Base-by-base conservation (phyloP, 306 rosid species). In the Sechiopsis laciniata region DNA sequence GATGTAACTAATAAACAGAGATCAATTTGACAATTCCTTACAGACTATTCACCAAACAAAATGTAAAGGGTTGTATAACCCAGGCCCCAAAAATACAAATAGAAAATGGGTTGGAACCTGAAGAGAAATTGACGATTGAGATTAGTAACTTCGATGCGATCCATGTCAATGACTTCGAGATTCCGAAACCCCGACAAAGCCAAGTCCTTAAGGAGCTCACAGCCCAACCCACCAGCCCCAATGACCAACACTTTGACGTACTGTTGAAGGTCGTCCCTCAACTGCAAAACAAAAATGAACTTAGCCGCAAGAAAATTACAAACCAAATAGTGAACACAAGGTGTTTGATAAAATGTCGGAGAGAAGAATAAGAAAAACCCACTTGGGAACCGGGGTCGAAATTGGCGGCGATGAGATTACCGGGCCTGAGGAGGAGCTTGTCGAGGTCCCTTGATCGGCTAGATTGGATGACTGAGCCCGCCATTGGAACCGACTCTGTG, bases 61-160 rank as follows among this genome's bases (percentile, higher is more conserved):
- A 40, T 40, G 37, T 32, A 32, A 32, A 32, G 29, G 37, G 37
- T 3, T 32, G 4, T 32, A 32, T 32, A 32, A 2, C 37, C 37
- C 37, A 32, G 4, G 6, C 37, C 37, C 37, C 37, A 32, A 32
- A 5, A 32, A 32, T 75, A 67, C 72, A 26, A 17, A 13, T 22
- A 8, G 54, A 32, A 7, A 29, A 74, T 10, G 29, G 53, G n/a
- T 71, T 6, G 16, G 52, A 68, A 89, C 98, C 98, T 90, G 85
- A 94, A 94, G 77, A 94, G 87, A 60, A 94, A 94, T 73, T 94
- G 98, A 35, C 95, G 96, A 82, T 94, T 94, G 78, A 94, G 98
- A 84, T 90, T 94, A 48, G 98, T 81, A 80, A 94, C 92, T 82
- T 90, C 98, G 16, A 94, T 90, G 72, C 91, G 90, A 79, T 90